A percentile compares a stretch with the other conserved stretches of the same genome.
Evolutionary conservation across 2,329 filamentous ascomycete species (phyloP).

Genomic region (Aspergillus clavatus): DNA sequence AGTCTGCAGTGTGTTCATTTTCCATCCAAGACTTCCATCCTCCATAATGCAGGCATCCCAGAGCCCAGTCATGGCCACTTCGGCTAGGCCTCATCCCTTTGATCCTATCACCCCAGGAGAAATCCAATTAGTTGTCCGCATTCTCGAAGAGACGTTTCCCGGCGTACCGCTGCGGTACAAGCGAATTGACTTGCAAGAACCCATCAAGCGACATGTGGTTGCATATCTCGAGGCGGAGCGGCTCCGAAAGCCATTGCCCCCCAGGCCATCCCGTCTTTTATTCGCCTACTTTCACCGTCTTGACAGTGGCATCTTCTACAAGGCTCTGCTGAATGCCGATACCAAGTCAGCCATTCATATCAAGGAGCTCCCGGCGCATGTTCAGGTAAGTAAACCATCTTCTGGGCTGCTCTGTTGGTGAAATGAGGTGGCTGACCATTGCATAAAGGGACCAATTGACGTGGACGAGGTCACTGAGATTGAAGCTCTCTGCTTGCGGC

Average conservation of each 20-base stretch:
- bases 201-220: constrained; percentile 54
- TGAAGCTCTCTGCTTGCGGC: constrained; percentile 51
- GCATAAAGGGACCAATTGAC: constrained; percentile 55
- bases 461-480: constrained; percentile 56
- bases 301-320: constrained; percentile 41
- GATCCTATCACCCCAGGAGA: constrained; percentile 36
- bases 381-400: constrained; percentile 34
- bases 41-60: constrained; percentile 4
- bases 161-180: constrained; percentile 52
- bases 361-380: constrained; percentile 43
- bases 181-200: constrained; percentile 61
- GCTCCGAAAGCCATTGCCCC: constrained; percentile 44
- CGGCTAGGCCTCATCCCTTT: constrained; percentile 31
- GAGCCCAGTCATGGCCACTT: constrained; percentile 11
- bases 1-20: too few relatives aligned
- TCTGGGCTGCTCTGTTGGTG: constrained; percentile 1
- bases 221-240: constrained; percentile 61
- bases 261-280: constrained; percentile 48
- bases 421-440: constrained; percentile 48
- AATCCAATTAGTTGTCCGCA: constrained; percentile 32
- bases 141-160: constrained; percentile 34
- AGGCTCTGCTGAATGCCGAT: constrained; percentile 39
- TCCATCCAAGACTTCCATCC: too few relatives aligned
- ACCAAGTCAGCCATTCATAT: constrained; percentile 32
- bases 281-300: constrained; percentile 49